A percentile compares a stretch with the other conserved stretches of the same genome.
These are phyloP conservation scores for Meredithiella fracta DNA, from an alignment of 2,329 filamentous ascomycete genomes.

Conservation along the genomic window DNA sequence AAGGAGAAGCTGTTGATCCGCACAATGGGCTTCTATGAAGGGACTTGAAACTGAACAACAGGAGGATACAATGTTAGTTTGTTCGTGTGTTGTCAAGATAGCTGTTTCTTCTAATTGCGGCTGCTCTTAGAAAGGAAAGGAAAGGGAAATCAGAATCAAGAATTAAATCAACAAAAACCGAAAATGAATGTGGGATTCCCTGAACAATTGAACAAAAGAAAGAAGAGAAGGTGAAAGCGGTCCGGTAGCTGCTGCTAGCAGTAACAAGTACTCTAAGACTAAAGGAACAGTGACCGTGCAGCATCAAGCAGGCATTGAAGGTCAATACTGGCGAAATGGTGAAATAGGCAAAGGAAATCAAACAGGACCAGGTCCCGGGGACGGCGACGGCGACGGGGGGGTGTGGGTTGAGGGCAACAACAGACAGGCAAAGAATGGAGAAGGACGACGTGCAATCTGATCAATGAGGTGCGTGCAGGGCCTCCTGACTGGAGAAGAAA, in stretches of 20 bases:
- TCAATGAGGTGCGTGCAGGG: constrained; percentile 10
- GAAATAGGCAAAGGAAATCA: constrained; percentile 3
- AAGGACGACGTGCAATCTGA: neutral
- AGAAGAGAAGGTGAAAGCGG: constrained; percentile 11
- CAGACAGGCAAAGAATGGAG: constrained; percentile 9
- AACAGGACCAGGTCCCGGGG: constrained; percentile 3
- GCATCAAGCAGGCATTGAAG: too few relatives aligned
- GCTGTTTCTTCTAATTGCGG: neutral
- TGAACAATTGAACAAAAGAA: constrained; percentile 11
- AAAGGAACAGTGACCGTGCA: too few relatives aligned
- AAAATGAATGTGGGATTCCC: constrained; percentile 4
- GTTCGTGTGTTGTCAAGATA: too few relatives aligned
- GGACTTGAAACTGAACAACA: too few relatives aligned
- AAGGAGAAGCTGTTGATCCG: neutral
- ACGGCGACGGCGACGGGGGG: neutral
- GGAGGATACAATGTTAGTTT: too few relatives aligned
- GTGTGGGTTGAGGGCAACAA: neutral
- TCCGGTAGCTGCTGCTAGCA: neutral
- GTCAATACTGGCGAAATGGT: too few relatives aligned
- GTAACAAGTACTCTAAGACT: too few relatives aligned
- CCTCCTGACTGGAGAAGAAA: constrained; percentile 10
- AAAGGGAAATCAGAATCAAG: constrained; percentile 1
- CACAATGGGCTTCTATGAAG: too few relatives aligned
- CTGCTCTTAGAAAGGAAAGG: neutral
- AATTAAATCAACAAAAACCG: neutral